Conservation (phyloP, 345 rosid genomes). For the Populus pruinosa region DNA sequence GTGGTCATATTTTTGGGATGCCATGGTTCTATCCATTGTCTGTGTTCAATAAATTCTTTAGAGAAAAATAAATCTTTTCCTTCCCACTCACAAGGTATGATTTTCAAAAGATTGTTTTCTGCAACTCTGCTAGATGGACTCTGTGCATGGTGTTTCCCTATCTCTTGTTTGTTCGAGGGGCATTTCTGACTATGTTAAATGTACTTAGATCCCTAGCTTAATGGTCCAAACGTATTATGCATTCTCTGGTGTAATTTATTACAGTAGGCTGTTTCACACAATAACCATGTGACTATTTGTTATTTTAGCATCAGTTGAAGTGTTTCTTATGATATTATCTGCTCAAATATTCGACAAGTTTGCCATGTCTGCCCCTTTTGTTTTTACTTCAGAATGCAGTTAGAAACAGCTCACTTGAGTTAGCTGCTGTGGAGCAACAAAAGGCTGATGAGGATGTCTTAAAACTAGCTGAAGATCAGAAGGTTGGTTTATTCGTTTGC, state of each 20-base stretch:
- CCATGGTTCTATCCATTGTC: not conserved
- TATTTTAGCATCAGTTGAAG: not conserved
- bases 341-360: not conserved
- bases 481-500: slow-evolving; percentile 46
- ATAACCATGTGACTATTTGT: not conserved
- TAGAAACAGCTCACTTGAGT: slow-evolving; percentile 53
- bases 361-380: slow-evolving; percentile 6
- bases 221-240: not conserved
- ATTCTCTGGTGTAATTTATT: not conserved
- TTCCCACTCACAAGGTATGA: not conserved
- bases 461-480: slow-evolving; percentile 84
- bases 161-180: not conserved
- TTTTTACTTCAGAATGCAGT: slow-evolving; percentile 46
- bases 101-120: not conserved
- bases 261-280: not conserved
- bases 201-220: not conserved
- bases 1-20: no score
- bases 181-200: not conserved
- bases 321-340: not conserved
- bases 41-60: no score
- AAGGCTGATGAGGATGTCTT: slow-evolving; percentile 66
- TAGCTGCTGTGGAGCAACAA: slow-evolving; percentile 79
- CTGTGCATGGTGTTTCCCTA: not conserved
- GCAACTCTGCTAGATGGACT: not conserved
- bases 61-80: not conserved